Evolutionary conservation across 2,329 filamentous ascomycete species (phyloP).

Genomic region (Cercospora brassicicola): DNA sequence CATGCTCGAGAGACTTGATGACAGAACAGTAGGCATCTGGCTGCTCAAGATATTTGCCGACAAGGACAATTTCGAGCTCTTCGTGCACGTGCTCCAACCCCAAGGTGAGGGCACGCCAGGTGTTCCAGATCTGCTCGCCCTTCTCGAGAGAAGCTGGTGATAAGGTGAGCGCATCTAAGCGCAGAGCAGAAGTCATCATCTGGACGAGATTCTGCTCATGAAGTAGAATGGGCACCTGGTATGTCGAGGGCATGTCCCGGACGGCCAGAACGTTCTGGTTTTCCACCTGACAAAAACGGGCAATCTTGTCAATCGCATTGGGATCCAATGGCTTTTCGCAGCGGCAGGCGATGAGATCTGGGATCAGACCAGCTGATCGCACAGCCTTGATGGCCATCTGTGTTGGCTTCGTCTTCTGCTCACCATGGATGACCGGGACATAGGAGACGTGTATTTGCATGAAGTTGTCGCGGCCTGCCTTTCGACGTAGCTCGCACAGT

Average conservation of each 20-base stretch:
- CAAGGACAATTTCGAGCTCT: slow-evolving; percentile 76
- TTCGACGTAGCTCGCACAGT: slow-evolving; percentile 72
- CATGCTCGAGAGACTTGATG: slow-evolving; percentile 84
- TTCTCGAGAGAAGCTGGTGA: slow-evolving; percentile 58
- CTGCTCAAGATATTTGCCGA: slow-evolving; percentile 86
- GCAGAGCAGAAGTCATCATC: slow-evolving; percentile 65
- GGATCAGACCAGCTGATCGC: slow-evolving; percentile 70
- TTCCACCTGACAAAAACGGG: slow-evolving; percentile 84
- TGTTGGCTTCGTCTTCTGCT: slow-evolving; percentile 97
- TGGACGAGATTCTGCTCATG: slow-evolving; percentile 74
- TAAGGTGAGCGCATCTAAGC: slow-evolving; percentile 56
- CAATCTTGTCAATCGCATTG: slow-evolving; percentile 80
- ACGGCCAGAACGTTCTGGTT: slow-evolving; percentile 82
- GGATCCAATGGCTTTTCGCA: slow-evolving; percentile 75
- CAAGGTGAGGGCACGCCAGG: slow-evolving; percentile 73
- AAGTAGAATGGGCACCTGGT: slow-evolving; percentile 92
- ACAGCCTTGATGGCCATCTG: slow-evolving; percentile 85
- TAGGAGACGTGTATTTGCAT: slow-evolving; percentile 86
- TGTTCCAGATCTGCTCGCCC: slow-evolving; percentile 70
- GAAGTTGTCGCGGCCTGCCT: slow-evolving; percentile 76
- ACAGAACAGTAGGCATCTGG: slow-evolving; percentile 85
- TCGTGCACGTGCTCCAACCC: slow-evolving; percentile 67
- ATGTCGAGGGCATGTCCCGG: slow-evolving; percentile 83
- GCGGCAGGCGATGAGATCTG: slow-evolving; percentile 79
- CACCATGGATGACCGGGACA: slow-evolving; percentile 71